Base-by-base conservation (phyloP, 2,329 filamentous ascomycete species). In the Aspergillus floridensis region DNA sequence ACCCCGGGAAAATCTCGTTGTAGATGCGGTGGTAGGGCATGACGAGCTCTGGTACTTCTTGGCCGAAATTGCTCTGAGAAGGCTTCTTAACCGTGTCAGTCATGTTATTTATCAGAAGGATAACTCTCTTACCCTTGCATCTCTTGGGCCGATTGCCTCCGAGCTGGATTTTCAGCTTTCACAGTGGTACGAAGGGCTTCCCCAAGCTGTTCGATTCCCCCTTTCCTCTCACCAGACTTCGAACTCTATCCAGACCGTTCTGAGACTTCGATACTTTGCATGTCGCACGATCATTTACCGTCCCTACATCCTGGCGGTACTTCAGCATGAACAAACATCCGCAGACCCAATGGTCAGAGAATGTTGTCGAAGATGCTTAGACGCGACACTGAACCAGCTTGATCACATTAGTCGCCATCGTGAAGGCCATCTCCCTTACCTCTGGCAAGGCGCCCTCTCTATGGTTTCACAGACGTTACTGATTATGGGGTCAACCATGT, bases 1-100 rank as follows among this genome's bases (percentile, higher is more conserved):
- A 54, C 52, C 14, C n/a, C 10, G 11, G 21, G 47, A 31, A 49
- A n/a, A 50, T n/a, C 62, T 59, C 44, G 35, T 41, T 11, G 50
- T 88, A 63, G 83, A 85, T 63, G 79, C 84, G 6, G 84, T 38
- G 44, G 32, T 86, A 7, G 89, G 88, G 12, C 84, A 86, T 52
- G 91, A 93, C 67, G 90, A 93, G 60, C 79, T 93, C 14, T 93
- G 91, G 90, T 95, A 95, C 70, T 93, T 93, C 67, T 79, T 93
- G 31, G 90, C 91, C 41, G 90, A 93, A 69, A 93, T 95, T 63
- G 90, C 90, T 4, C 79, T 95, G 12, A 85, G 90, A 49, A 82
- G 91, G 58, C 83, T 95, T 3, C 82, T 93, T 65, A 92, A 92
- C 72, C 83, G 89, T 59, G 89, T 91, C 68, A 91, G 88, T 77